phyloP scores from a whole-genome alignment of 192 early-diverging fungal genomes.

The Umbelopsis sp. region DNA sequence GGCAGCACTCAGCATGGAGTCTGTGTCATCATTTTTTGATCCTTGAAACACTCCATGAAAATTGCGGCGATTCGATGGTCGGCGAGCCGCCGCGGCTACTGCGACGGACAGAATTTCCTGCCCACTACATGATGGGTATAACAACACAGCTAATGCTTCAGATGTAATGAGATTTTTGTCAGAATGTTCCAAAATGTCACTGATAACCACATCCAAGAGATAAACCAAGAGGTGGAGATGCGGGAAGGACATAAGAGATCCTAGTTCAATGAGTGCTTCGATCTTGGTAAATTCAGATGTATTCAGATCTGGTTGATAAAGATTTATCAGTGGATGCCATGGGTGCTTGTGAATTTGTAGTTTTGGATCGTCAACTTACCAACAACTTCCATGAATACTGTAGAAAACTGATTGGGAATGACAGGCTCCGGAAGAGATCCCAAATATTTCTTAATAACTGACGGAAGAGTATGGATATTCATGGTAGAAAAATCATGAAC shows the following conservation, averaged over 20 bases:
- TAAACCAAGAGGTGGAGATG: constrained; percentile 2
- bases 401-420: neutral
- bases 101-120: neutral
- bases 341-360: no score
- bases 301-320: neutral
- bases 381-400: constrained; percentile 12
- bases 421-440: neutral
- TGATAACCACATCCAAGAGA: neutral
- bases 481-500: neutral
- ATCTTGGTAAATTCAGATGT: constrained; percentile 6
- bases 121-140: constrained; percentile 2
- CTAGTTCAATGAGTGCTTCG: neutral
- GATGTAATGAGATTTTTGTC: constrained; percentile 4
- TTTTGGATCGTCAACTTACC: neutral
- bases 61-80: neutral
- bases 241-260: constrained; percentile 5
- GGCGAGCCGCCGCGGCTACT: neutral
- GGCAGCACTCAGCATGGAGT: constrained; percentile 12
- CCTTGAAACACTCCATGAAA: constrained; percentile 4
- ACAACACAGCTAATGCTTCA: constrained; percentile 1
- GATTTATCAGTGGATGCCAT: neutral
- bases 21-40: neutral
- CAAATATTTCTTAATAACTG: constrained; percentile 1
- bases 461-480: constrained; percentile 13
- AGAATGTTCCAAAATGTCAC: neutral